These are phyloP conservation scores for Blattamonas nauphoetae DNA, from an alignment of 78 protist genomes.

Conservation along the genomic window DNA sequence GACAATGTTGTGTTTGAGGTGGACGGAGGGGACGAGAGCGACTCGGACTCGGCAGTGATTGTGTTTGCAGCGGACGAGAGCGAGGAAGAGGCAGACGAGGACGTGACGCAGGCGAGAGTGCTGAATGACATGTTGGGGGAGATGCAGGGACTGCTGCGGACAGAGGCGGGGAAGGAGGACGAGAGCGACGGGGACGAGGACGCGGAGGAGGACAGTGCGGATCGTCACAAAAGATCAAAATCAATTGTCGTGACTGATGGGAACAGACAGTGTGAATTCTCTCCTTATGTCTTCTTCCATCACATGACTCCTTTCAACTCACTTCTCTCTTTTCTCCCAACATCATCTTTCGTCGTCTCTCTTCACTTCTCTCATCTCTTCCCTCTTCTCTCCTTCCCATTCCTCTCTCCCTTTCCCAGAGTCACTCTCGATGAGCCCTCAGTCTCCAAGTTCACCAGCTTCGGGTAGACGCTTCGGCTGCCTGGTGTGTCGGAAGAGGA, in stretches of 20 bases:
- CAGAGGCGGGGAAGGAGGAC: background rate
- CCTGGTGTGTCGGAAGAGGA: background rate
- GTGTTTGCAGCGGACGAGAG: background rate
- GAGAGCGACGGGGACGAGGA: background rate
- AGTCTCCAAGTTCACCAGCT: background rate
- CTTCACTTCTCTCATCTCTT: no score
- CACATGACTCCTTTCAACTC: no score
- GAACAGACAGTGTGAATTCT: no score
- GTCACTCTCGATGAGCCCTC: background rate
- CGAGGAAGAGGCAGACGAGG: background rate
- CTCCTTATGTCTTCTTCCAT: no score
- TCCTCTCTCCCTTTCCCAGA: background rate
- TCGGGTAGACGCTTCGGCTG: constrained; percentile 6
- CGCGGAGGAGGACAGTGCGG: no score
- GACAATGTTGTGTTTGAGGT: no score
- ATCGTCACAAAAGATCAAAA: no score
- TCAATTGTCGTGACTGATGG: no score
- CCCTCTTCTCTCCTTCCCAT: no score
- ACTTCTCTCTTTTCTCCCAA: no score
- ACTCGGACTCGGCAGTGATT: background rate
- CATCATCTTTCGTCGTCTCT: no score
- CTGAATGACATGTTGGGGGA: background rate
- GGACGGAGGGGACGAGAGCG: background rate
- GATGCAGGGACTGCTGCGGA: background rate
- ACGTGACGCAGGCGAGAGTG: background rate